Base-by-base conservation (phyloP, 2,329 filamentous ascomycete genomes). In the Paecilomyces formosus region DNA sequence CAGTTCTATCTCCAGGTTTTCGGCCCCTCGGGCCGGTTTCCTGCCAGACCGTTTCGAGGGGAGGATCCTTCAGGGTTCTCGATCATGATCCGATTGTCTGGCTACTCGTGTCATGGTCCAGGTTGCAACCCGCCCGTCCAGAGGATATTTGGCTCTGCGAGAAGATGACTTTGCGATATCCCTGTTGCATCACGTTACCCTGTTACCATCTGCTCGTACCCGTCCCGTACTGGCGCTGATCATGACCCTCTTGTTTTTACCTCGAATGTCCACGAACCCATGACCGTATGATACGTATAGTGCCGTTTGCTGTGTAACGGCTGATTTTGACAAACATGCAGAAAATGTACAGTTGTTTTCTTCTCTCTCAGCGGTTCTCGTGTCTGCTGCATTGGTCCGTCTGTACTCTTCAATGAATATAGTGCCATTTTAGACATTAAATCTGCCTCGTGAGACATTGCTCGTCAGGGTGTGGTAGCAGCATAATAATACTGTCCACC, bases 221-320 rank as follows among this genome's bases (percentile, higher is more conserved):
- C 9, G 45, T 49, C 13, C 51, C n/a, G 57, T 45, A 11, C 26
- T 57, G 18, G 24, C 12, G 39, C 21, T 45, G 51, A 53, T 57
- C 35, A 57, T 57, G 56, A 60, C 33, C 28, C 22, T 57, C 62
- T 57, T 53, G 63, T 60, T 58, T 58, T 57, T 63, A 45, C 39
- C 39, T 45, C 8, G 59, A 60, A 66, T 63, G 60, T 66, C 65
- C 60, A 68, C 59, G 65, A 68, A 66, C 50, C 67, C 63, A 72
- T 68, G 70, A 70, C 66, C 69, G 64, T 65, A 68, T 70, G 68
- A 72, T 72, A 72, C 65, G 70, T 70, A 71, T 72, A 70, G 62
- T 61, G 61, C 64, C 64, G 60, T 54, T 61, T 45, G 56, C 60
- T 24, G 21, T 52, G 50, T n/a, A 21, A n/a, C 50, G 50, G 50